These are phyloP conservation scores for Candida peoriensis DNA, from an alignment of 805 yeast species.

Conservation along the genomic window DNA sequence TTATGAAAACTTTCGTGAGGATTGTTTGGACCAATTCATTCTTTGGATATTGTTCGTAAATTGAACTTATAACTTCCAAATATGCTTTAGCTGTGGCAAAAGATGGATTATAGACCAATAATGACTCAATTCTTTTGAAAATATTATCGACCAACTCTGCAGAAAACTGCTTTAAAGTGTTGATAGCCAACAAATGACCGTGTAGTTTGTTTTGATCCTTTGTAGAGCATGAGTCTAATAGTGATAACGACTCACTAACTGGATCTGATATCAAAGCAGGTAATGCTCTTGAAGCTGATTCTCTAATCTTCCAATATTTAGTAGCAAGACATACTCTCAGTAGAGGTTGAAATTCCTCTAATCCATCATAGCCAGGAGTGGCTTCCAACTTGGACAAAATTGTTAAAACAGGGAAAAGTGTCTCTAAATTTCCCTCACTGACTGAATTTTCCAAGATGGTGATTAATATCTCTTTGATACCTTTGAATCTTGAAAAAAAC, in stretches of 20 bases:
- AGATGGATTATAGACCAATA: conserved; percentile 25
- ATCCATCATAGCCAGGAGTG: conserved; percentile 47
- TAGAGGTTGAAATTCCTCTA: conserved; percentile 46
- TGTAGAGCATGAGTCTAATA: conserved; percentile 22
- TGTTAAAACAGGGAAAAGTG: conserved; percentile 70
- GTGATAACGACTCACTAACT: conserved; percentile 22
- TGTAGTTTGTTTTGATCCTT: conserved; percentile 45
- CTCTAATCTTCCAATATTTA: conserved; percentile 77
- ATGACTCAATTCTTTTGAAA: conserved; percentile 4
- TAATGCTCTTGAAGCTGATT: conserved; percentile 73
- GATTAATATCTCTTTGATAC: conserved; percentile 46
- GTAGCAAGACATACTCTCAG: conserved; percentile 46
- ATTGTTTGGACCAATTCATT: background rate
- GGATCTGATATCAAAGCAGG: conserved; percentile 41
- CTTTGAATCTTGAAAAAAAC: conserved; percentile 64
- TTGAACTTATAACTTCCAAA: conserved; percentile 17
- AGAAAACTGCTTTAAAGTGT: conserved; percentile 25
- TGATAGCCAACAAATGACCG: conserved; percentile 52
- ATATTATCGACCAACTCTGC: conserved; percentile 5
- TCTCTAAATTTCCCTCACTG: conserved; percentile 39
- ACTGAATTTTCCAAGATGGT: conserved; percentile 33
- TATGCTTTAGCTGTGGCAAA: conserved; percentile 31
- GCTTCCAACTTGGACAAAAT: conserved; percentile 65
- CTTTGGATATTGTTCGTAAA: background rate
- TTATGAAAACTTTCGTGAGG: background rate